These are phyloP conservation scores for Abrus precatorius DNA, from an alignment of 306 rosid species.

Conservation along the genomic window DNA sequence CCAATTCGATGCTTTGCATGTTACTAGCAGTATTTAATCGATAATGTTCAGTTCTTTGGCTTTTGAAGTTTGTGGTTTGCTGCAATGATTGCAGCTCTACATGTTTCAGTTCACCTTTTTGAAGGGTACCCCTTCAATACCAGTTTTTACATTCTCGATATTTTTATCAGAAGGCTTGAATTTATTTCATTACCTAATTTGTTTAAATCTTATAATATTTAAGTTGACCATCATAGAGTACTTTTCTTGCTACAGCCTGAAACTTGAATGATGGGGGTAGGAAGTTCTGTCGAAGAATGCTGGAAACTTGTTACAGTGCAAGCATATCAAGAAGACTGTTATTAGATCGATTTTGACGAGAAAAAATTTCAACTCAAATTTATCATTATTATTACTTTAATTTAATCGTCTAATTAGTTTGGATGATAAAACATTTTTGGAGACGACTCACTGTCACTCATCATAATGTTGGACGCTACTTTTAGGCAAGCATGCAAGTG, in stretches of 20 bases:
- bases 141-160: slow-evolving; percentile 29
- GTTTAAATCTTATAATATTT: not conserved
- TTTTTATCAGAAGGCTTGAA: not conserved
- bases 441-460: not conserved
- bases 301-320: too few relatives aligned
- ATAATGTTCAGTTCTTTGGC: slow-evolving; percentile 25
- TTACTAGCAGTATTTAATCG: slow-evolving; percentile 44
- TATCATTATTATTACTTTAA: too few relatives aligned
- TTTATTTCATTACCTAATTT: slow-evolving; percentile 6
- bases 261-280: not conserved
- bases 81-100: slow-evolving; percentile 16
- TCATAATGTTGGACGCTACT: not conserved
- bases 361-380: too few relatives aligned
- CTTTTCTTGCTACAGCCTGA: not conserved
- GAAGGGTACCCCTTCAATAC: slow-evolving; percentile 5
- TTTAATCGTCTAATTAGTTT: too few relatives aligned
- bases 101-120: slow-evolving; percentile 13
- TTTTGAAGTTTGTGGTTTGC: slow-evolving; percentile 33
- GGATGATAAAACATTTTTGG: not conserved
- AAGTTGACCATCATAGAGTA: not conserved
- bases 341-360: too few relatives aligned
- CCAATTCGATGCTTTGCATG: slow-evolving; percentile 45
- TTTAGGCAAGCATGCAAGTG: not conserved
- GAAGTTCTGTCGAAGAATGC: not conserved
- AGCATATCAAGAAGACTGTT: too few relatives aligned